Evolutionary conservation across 331 rosid genomes (phyloP).

Genomic region (Telfairia occidentalis): DNA sequence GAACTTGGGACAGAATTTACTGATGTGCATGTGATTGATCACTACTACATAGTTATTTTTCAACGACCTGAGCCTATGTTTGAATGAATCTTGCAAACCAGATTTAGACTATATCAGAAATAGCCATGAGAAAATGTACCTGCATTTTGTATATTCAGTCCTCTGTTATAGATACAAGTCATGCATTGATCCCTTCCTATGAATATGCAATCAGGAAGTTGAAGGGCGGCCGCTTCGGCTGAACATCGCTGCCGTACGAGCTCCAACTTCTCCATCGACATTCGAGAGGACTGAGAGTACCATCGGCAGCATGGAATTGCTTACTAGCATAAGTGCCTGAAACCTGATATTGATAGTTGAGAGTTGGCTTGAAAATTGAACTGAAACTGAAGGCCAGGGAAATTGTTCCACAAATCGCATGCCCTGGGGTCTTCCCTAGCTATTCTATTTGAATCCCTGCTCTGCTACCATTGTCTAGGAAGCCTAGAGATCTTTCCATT

Average conservation of each 20-base stretch:
- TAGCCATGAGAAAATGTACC: background rate
- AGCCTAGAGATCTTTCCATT: background rate
- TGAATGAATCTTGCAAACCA: background rate
- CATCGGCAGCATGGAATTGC: slow-evolving; percentile 37
- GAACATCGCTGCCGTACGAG: slow-evolving; percentile 40
- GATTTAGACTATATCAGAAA: background rate
- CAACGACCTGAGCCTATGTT: background rate
- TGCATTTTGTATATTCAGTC: background rate
- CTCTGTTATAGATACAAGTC: background rate
- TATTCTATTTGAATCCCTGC: background rate
- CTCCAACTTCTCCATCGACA: slow-evolving; percentile 24
- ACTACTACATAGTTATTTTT: background rate
- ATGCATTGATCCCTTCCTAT: background rate
- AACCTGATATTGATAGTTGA: slow-evolving; percentile 14
- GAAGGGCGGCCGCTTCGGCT: slow-evolving; percentile 67
- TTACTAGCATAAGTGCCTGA: slow-evolving; percentile 39
- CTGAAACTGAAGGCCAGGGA: slow-evolving; percentile 14
- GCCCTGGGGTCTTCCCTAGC: background rate
- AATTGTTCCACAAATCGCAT: background rate
- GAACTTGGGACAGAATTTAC: background rate
- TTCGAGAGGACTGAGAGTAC: slow-evolving; percentile 20
- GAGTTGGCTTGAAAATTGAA: background rate
- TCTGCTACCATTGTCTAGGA: background rate
- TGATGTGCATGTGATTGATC: background rate
- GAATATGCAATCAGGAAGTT: slow-evolving; percentile 44